phyloP scores from a whole-genome alignment of 1,284 basidiomycete species.

The Sparassis latifolia region DNA sequence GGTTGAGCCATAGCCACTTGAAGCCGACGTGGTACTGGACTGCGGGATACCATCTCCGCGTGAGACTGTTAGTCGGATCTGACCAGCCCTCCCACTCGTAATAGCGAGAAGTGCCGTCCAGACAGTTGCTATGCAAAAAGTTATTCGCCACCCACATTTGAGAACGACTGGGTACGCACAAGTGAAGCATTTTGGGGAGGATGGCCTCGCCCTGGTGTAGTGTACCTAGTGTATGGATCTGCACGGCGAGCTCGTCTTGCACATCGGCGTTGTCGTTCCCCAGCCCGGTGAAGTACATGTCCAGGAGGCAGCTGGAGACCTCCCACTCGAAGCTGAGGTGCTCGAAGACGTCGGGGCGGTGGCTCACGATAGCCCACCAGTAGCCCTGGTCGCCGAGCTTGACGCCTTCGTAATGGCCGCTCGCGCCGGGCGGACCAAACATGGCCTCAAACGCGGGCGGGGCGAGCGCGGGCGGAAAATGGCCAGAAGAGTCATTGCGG shows the following conservation, averaged over 20 bases:
- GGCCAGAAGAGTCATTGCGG: slow-evolving; percentile 22
- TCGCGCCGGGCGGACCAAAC: slow-evolving; percentile 35
- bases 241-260: slow-evolving; percentile 28
- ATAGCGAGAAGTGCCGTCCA: slow-evolving; percentile 35
- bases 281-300: slow-evolving; percentile 37
- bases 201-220: slow-evolving; percentile 33
- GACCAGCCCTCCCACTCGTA: slow-evolving; percentile 42
- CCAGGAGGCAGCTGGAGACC: slow-evolving; percentile 39
- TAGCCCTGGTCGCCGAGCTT: slow-evolving; percentile 45
- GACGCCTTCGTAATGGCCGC: slow-evolving; percentile 35
- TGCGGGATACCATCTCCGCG: slow-evolving; percentile 36
- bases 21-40: slow-evolving; percentile 38
- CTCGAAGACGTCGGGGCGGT: slow-evolving; percentile 33
- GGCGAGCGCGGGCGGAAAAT: slow-evolving; percentile 26
- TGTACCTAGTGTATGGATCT: slow-evolving; percentile 31
- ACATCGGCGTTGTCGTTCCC: slow-evolving; percentile 32
- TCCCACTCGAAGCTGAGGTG: slow-evolving; percentile 41
- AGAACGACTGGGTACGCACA: slow-evolving; percentile 26
- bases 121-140: slow-evolving; percentile 32
- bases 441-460: slow-evolving; percentile 37
- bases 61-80: slow-evolving; percentile 31
- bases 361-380: slow-evolving; percentile 45
- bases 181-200: slow-evolving; percentile 41
- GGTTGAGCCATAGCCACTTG: slow-evolving; percentile 47
- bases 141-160: not conserved